Evolutionary conservation across 1,139 yeast genomes (phyloP).

Genomic region (Scheffersomyces parashehatae): DNA sequence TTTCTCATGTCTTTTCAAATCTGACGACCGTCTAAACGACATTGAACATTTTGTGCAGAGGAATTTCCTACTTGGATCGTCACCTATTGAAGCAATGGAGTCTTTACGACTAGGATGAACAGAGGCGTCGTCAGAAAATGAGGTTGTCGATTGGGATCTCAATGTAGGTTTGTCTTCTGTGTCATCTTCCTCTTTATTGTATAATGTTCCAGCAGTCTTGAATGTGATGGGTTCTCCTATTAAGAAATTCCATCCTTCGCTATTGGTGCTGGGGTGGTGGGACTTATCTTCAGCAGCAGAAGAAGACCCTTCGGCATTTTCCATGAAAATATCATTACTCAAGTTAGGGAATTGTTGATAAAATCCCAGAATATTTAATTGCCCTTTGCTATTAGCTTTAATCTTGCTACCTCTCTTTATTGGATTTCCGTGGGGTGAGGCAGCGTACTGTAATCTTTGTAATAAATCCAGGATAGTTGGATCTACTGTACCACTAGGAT

Average conservation of each 20-base stretch:
- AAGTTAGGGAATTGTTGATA: slow-evolving; percentile 46
- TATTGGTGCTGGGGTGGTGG: slow-evolving; percentile 19
- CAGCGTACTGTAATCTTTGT: slow-evolving; percentile 51
- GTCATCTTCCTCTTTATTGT: slow-evolving; percentile 6
- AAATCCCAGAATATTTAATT: slow-evolving; percentile 45
- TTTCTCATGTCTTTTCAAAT: slow-evolving; percentile 65
- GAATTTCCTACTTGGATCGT: slow-evolving; percentile 33
- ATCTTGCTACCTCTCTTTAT: slow-evolving; percentile 36
- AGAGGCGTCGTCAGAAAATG: slow-evolving; percentile 1
- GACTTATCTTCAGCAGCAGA: slow-evolving; percentile 8
- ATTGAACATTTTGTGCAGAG: slow-evolving; percentile 51
- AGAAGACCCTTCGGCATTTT: slow-evolving; percentile 3
- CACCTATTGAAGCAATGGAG: slow-evolving; percentile 6
- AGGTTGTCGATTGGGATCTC: slow-evolving; percentile 3
- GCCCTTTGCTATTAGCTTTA: slow-evolving; percentile 43
- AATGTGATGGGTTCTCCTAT: slow-evolving; percentile 27
- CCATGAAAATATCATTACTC: slow-evolving; percentile 41
- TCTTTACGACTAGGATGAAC: slow-evolving; percentile 3
- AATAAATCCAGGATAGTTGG: slow-evolving; percentile 57
- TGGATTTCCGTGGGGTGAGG: slow-evolving; percentile 55
- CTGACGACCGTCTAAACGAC: slow-evolving; percentile 63
- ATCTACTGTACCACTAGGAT: slow-evolving; percentile 37
- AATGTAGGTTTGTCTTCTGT: slow-evolving; percentile 6
- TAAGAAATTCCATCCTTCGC: slow-evolving; percentile 39
- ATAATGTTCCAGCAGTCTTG: slow-evolving; percentile 8